phyloP scores from a whole-genome alignment of 306 rosid genomes.

The Sindora glabra region DNA sequence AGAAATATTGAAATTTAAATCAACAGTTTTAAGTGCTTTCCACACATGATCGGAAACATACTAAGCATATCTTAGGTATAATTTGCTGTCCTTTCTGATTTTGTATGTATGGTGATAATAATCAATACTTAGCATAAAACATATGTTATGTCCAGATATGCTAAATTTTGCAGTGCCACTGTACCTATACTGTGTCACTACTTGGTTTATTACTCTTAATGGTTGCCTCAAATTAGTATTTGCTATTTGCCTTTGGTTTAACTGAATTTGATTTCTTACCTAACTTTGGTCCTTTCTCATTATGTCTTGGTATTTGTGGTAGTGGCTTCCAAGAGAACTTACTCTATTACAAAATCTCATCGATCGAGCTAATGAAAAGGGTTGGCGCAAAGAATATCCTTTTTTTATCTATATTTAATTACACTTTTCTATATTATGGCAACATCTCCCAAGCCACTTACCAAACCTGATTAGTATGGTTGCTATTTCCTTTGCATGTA shows the following conservation, averaged over 20 bases:
- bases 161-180: too few relatives aligned
- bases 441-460: neutral
- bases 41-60: neutral
- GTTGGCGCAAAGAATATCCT: constrained; percentile 97
- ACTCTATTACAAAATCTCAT: constrained; percentile 46
- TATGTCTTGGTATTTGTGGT: constrained; percentile 29
- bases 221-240: neutral
- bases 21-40: neutral
- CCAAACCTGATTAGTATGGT: constrained; percentile 1
- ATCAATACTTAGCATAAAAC: too few relatives aligned
- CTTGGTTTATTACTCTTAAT: neutral
- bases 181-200: neutral
- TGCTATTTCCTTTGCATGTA: neutral
- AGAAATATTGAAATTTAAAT: too few relatives aligned
- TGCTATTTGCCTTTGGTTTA: constrained; percentile 2
- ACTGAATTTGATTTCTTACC: constrained; percentile 18
- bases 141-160: too few relatives aligned
- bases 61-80: neutral
- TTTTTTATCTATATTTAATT: constrained; percentile 17
- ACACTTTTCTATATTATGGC: neutral
- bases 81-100: neutral
- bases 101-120: neutral
- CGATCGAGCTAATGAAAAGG: constrained; percentile 83
- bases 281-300: constrained; percentile 17
- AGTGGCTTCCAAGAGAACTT: constrained; percentile 74